Evolutionary conservation across 768 basidiomycete genomes (phyloP), one percentile per base, ranked within the genome.

Genomic region (Xerocomellus chrysenteron): DNA sequence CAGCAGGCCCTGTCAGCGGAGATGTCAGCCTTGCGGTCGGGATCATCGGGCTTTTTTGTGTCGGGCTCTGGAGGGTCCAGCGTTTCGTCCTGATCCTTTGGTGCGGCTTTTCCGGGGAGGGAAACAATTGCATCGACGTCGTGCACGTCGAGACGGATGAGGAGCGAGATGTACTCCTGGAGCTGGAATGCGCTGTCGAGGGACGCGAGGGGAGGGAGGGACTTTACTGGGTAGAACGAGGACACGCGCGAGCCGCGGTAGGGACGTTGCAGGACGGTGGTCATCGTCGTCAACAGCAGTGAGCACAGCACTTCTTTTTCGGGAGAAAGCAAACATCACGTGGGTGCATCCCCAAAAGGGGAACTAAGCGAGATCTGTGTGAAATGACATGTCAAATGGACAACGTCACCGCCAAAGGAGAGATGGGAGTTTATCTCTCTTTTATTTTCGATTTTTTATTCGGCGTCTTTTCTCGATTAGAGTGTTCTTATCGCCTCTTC

Each of bases 171-270:
- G 74, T 94, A 96, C 68, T 98, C 96, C 65, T 96, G 93, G 8
- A 96, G 81, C 68, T 96, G 93, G 69, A 96, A 97, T 0, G 94
- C 92, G 70, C 92, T 94, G 74, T 95, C 89, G 32, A 96, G 77
- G 1, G 86, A 82, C 0, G 88, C 76, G 32, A 90, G 79, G 0
- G 86, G 80, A 0, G 90, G 89, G 2, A 91, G 76, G 9, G 65
- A 78, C 68, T 90, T 90, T 26, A 90, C 77, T 0, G 89, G 88
- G 64, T 92, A 92, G 66, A 92, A 92, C 0, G 88, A 82, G 10
- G 88, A 86, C 21, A 91, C 86, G 26, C 90, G 80, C 5, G 90
- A 87, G 48, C 90, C 90, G 14, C 88, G 86, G 26, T 85, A 74
- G 16, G 90, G 90, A 36, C 90, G 78, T 68, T 86, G 87, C 4